Evolutionary conservation across 148 eudicot genomes (phyloP), one percentile per base, ranked within the genome.

Genomic region (Mesembryanthemum crystallinum): DNA sequence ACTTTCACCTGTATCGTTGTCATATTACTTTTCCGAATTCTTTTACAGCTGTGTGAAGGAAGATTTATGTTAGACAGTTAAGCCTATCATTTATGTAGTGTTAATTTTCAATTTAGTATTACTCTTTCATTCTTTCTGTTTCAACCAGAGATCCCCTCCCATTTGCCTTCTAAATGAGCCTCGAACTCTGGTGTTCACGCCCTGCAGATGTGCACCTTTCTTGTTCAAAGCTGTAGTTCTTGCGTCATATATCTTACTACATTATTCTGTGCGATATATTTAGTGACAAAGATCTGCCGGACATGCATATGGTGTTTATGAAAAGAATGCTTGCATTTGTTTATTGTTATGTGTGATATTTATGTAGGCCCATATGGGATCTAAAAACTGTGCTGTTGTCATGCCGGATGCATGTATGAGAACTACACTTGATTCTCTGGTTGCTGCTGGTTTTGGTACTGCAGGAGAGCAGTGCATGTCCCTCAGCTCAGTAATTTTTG

Each of bases 331-430:
- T 70, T 29, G 73, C 18, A 24, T 51, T 21, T 32, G 14, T 70
- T 52, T 52, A 28, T 70, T 51, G 8, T 14, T 18, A 25, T 27
- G 6, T 67, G 45, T 43, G 13, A 66, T 66, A 58, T 67, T 52
- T 37, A 33, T 55, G 66, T 82, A 91, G 93, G 86, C 83, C 45
- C 84, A 84, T 73, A 81, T 84, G 83, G 90, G 97, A 73, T 87
- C 85, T 65, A 89, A 86, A 78, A 86, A 85, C 84, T 84, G 76
- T 79, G 93, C 89, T 67, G 78, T 89, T 54, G 89, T 91, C 78
- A 81, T 91, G 92, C 97, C 97, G 73, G 94, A 91, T 83, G 93
- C 97, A 72, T 82, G 59, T 69, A 74, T 86, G 71, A 89, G 85
- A 78, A 73, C 87, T 39, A 89, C 97, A 21, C 72, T 91, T 69